Base-by-base conservation (phyloP, 148 eudicot species). In the Chenopodium album region DNA sequence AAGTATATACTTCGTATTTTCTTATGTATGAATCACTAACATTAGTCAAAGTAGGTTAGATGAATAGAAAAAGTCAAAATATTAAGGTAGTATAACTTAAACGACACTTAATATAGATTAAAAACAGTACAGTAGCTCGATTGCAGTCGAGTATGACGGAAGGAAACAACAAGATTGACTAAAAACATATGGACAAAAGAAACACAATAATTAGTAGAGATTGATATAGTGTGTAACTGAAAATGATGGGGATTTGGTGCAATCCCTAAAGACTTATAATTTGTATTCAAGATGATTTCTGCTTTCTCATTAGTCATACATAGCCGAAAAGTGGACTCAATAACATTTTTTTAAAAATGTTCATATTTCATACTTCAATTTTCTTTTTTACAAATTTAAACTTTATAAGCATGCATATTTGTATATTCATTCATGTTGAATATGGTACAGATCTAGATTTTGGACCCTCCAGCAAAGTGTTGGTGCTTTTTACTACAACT, bases 401-500 rank as follows among this genome's bases (percentile, higher is more conserved):
- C 84, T 77, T 77, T 77, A 56, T 6, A 82, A 69, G 76, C 84
- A 77, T 76, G 84, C 80, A 76, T 20, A 54, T 20, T 28, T 71
- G 29, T 34, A 48, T 44, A 47, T 67, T 32, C 14, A 56, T 54
- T 13, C 44, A 11, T 74, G 26, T 26, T 4, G 16, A 28, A 50
- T 41, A 41, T 41, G 72, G 47, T 62, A 19, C 13, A 23, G 12
- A n/a, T 9, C 16, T 74, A 65, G 78, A 73, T n/a, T 9, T 23
- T 74, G 73, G 78, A 73, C n/a, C n/a, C 29, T 46, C 46, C 37
- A 79, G 29, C 79, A 84, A 59, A 52, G 62, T 84, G 86, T 80
- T 80, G 77, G 73, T 19, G 16, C 80, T 84, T 84, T 84, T 50
- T 11, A 63, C 47, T 70, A 64, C 86, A 67, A 4, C 44, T 70